phyloP scores from a whole-genome alignment of 768 basidiomycete genomes.

The Gloeophyllum trabeum region DNA sequence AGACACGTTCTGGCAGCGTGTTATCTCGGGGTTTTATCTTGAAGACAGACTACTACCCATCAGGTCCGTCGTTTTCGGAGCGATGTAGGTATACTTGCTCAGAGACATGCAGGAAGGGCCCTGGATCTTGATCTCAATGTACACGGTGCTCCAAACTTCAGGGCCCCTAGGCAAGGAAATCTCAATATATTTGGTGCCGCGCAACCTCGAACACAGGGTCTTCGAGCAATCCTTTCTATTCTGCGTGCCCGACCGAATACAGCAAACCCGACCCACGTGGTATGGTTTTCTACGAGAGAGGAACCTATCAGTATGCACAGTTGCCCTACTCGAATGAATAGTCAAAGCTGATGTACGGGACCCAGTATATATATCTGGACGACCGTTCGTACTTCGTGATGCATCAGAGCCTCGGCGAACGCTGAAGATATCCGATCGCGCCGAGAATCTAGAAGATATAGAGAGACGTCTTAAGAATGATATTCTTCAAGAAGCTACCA shows the following conservation, averaged over 20 bases:
- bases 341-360: conserved; percentile 5
- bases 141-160: conserved; percentile 93
- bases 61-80: conserved; percentile 30
- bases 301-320: conserved; percentile 73
- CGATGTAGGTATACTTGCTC: not conserved
- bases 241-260: conserved; percentile 64
- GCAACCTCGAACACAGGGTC: conserved; percentile 87
- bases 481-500: conserved; percentile 74
- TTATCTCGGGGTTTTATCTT: conserved; percentile 84
- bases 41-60: conserved; percentile 87
- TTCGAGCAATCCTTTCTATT: conserved; percentile 81
- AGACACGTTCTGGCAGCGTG: conserved; percentile 75
- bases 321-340: not conserved
- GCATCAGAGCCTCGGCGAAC: conserved; percentile 73
- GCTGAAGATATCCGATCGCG: conserved; percentile 78
- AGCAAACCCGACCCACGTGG: conserved; percentile 56
- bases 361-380: conserved; percentile 77
- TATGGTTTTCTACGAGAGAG: conserved; percentile 96
- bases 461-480: conserved; percentile 84
- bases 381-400: conserved; percentile 89
- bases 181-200: conserved; percentile 94
- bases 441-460: conserved; percentile 90
- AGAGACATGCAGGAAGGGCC: conserved; percentile 53
- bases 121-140: conserved; percentile 85
- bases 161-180: conserved; percentile 65